phyloP scores from a whole-genome alignment of 1,284 basidiomycete species.

The Rhodofomes roseus region DNA sequence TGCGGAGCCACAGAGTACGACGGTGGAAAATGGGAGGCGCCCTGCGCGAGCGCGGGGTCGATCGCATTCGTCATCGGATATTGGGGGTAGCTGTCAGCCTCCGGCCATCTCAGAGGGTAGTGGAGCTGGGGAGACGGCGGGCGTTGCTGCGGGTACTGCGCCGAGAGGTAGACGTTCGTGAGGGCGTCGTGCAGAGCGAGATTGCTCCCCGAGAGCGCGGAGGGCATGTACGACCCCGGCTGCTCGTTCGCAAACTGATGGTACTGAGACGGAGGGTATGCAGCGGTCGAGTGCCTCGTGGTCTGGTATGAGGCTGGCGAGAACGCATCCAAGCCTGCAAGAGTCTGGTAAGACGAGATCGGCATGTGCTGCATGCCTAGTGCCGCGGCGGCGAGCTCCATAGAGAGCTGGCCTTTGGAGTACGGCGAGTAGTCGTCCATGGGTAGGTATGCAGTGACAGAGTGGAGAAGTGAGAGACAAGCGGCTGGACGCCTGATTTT shows the following conservation, averaged over 20 bases:
- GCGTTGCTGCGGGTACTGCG: neutral
- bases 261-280: neutral
- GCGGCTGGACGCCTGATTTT: neutral
- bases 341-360: neutral
- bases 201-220: neutral
- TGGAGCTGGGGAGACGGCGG: neutral
- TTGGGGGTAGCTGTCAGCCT: neutral
- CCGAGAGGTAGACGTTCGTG: constrained; percentile 1
- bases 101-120: constrained; percentile 2
- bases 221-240: neutral
- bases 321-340: constrained; percentile 1
- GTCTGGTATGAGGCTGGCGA: neutral
- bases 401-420: neutral
- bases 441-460: neutral
- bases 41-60: neutral
- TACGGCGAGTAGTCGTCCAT: constrained; percentile 1
- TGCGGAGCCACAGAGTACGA: neutral
- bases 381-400: constrained; percentile 5
- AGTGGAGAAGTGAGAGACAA: neutral
- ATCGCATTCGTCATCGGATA: neutral
- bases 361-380: constrained; percentile 1
- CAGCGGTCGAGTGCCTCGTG: neutral
- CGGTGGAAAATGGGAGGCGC: neutral
- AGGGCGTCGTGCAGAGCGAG: constrained; percentile 6
- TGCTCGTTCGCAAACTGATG: neutral